Evolutionary conservation across 257 asterid genomes (phyloP).

Genomic region (Vinca minor): DNA sequence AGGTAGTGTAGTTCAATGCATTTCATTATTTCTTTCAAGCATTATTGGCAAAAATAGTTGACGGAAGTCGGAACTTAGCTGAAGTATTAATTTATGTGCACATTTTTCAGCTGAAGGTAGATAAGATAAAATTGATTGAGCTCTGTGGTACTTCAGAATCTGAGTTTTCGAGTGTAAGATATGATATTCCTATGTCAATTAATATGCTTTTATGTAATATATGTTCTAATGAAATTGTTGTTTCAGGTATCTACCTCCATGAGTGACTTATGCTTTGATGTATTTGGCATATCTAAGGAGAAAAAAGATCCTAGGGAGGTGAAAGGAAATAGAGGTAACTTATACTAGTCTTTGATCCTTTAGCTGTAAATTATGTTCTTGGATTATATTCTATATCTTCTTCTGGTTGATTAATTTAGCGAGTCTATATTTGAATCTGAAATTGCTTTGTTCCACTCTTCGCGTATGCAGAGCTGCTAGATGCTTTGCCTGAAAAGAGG

Average conservation of each 20-base stretch:
- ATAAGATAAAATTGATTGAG: constrained; percentile 67
- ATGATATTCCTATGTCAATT: background rate
- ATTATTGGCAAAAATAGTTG: background rate
- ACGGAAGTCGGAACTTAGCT: background rate
- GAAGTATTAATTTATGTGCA: background rate
- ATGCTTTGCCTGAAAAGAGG: constrained; percentile 79
- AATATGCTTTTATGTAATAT: background rate
- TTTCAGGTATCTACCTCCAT: constrained; percentile 75
- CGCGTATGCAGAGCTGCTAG: constrained; percentile 56
- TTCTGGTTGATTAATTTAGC: background rate
- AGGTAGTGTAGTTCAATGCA: constrained; percentile 43
- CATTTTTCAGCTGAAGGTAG: constrained; percentile 69
- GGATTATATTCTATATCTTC: background rate
- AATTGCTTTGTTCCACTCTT: background rate
- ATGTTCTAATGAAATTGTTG: constrained; percentile 5
- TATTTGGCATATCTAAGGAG: constrained; percentile 65
- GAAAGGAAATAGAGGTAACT: constrained; percentile 79
- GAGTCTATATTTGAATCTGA: background rate
- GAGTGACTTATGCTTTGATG: constrained; percentile 77
- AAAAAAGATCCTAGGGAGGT: constrained; percentile 65
- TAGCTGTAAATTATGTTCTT: background rate
- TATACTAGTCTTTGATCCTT: background rate
- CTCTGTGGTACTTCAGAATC: constrained; percentile 88
- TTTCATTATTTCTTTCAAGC: constrained; percentile 8
- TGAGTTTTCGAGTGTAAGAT: constrained; percentile 65